Evolutionary conservation across 495 filamentous ascomycete genomes (phyloP).

Genomic region (Neurospora sp.): DNA sequence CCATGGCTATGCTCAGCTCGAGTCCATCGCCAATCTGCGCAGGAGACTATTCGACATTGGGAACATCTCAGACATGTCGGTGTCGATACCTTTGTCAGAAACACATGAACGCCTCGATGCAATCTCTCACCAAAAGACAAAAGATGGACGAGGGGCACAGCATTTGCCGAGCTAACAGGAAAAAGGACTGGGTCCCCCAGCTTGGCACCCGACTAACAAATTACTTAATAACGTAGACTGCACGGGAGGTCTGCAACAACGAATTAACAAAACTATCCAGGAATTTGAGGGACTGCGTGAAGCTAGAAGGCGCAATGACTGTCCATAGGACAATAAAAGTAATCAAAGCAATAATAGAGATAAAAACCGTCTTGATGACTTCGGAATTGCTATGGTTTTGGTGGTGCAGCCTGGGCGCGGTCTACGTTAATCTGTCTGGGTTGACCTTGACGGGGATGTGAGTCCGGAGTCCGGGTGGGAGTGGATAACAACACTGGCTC

Average conservation of each 20-base stretch:
- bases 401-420: too few relatives aligned
- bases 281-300: too few relatives aligned
- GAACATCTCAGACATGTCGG: not conserved
- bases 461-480: not conserved
- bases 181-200: not conserved
- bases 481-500: not conserved
- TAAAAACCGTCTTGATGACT: too few relatives aligned
- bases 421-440: too few relatives aligned
- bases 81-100: not conserved
- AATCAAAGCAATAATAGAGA: too few relatives aligned
- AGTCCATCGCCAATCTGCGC: not conserved
- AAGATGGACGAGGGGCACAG: not conserved
- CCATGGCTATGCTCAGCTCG: not conserved
- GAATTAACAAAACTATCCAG: too few relatives aligned
- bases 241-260: too few relatives aligned
- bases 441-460: not conserved
- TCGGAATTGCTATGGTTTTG: too few relatives aligned
- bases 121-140: not conserved
- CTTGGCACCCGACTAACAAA: not conserved
- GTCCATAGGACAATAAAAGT: too few relatives aligned
- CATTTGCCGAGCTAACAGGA: not conserved
- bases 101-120: not conserved
- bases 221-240: too few relatives aligned
- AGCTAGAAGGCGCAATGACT: too few relatives aligned
- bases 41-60: not conserved